Evolutionary conservation across 2,329 filamentous ascomycete species (phyloP).

Genomic region (Cordyceps tenuipes): DNA sequence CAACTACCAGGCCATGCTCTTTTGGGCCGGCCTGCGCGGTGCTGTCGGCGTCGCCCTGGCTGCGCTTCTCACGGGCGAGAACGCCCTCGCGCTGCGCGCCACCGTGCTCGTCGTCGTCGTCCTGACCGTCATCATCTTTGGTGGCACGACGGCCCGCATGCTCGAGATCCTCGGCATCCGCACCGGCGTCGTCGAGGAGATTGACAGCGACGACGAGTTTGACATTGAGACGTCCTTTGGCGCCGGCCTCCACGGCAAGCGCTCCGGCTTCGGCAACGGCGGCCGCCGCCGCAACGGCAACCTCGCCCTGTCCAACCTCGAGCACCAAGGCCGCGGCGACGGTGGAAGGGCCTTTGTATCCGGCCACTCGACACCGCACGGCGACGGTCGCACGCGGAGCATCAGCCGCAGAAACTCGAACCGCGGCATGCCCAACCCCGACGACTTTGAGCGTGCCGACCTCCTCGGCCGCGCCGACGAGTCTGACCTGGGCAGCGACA

Average conservation of each 20-base stretch:
- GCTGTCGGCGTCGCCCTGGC: constrained; percentile 93
- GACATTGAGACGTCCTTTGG: constrained; percentile 72
- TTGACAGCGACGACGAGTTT: constrained; percentile 97
- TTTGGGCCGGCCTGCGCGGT: constrained; percentile 92
- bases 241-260: constrained; percentile 70
- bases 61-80: constrained; percentile 74
- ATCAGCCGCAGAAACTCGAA: constrained; percentile 44
- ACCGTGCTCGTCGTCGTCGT: constrained; percentile 98
- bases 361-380: constrained; percentile 42
- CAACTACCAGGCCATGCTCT: constrained; percentile 99
- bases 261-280: constrained; percentile 60
- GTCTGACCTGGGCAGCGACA: constrained; percentile 54
- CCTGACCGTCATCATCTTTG: constrained; percentile 96
- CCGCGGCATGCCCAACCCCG: constrained; percentile 19
- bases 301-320: constrained; percentile 48
- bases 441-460: constrained; percentile 48
- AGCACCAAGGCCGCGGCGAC: constrained; percentile 21
- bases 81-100: constrained; percentile 74
- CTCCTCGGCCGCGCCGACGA: constrained; percentile 46
- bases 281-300: constrained; percentile 55
- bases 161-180: constrained; percentile 94
- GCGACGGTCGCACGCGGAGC: constrained; percentile 32
- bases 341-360: constrained; percentile 41
- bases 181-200: constrained; percentile 92
- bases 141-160: constrained; percentile 95